Evolutionary conservation across 495 filamentous ascomycete genomes (phyloP).

Genomic region (Immersiella caudata): DNA sequence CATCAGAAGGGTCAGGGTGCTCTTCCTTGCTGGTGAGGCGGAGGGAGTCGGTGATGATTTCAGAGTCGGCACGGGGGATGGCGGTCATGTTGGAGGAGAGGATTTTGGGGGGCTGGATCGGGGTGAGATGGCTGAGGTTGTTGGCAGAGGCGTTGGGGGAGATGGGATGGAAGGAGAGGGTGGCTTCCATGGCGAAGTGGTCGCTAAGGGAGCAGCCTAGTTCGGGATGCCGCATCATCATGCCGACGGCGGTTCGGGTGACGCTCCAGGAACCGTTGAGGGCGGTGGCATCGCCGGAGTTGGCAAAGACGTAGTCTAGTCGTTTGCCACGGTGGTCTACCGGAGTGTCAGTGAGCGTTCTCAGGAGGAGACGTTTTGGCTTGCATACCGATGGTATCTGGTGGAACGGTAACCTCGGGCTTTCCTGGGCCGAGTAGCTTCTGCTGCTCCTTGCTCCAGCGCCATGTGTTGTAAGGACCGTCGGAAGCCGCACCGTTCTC

Average conservation of each 20-base stretch:
- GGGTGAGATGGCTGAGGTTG: not conserved
- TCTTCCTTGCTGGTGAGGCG: constrained; percentile 7
- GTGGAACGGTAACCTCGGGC: constrained; percentile 53
- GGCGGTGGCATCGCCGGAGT: constrained; percentile 31
- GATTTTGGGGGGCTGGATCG: constrained; percentile 3
- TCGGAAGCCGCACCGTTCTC: constrained; percentile 90
- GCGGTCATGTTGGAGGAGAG: not conserved
- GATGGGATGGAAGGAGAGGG: constrained; percentile 50
- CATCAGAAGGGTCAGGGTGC: constrained; percentile 55
- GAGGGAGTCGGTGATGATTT: constrained; percentile 15
- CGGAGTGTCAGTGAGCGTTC: constrained; percentile 1
- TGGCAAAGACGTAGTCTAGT: constrained; percentile 90
- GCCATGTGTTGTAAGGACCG: constrained; percentile 86
- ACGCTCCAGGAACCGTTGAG: constrained; percentile 63
- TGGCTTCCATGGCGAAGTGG: constrained; percentile 84
- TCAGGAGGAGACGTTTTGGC: no score
- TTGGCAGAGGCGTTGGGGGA: not conserved
- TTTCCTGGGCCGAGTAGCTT: constrained; percentile 57
- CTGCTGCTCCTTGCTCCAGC: constrained; percentile 71
- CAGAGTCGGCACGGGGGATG: constrained; percentile 14
- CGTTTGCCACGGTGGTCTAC: constrained; percentile 75
- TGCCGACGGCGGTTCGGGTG: constrained; percentile 67
- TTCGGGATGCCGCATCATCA: constrained; percentile 81
- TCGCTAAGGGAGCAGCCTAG: constrained; percentile 85
- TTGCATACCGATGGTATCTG: constrained; percentile 44